Conservation (phyloP, 2,329 filamentous ascomycete species). For the Penicillium corylophilum region DNA sequence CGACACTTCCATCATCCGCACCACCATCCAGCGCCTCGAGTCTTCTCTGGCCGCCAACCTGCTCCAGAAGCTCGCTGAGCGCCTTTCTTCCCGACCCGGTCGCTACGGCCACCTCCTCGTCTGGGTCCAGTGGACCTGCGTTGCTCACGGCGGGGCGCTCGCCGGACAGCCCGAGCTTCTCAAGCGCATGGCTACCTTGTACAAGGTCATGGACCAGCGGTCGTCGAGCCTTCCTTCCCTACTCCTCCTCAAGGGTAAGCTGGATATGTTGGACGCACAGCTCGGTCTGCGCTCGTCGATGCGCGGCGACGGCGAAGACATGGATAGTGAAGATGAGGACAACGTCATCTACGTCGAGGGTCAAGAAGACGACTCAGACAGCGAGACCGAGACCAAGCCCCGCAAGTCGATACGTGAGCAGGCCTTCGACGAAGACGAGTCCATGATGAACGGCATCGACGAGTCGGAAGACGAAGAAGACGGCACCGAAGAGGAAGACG, state of each 20-base stretch:
- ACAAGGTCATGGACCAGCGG: conserved; percentile 83
- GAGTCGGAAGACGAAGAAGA: conserved; percentile 51
- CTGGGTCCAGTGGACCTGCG: conserved; percentile 94
- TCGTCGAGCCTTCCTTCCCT: conserved; percentile 78
- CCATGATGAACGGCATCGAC: conserved; percentile 42
- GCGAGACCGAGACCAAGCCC: conserved; percentile 36
- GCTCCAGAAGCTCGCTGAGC: conserved; percentile 79
- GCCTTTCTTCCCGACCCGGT: conserved; percentile 82
- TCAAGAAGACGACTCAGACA: conserved; percentile 59
- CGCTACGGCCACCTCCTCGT: conserved; percentile 86
- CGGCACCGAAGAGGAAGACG: conserved; percentile 57
- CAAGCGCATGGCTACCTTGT: conserved; percentile 72
- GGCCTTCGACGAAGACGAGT: conserved; percentile 44
- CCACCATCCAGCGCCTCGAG: conserved; percentile 87
- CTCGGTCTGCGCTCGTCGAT: conserved; percentile 74
- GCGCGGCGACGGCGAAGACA: conserved; percentile 49
- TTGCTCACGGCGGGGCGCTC: conserved; percentile 87
- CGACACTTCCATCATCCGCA: conserved; percentile 73
- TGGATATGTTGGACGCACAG: conserved; percentile 91
- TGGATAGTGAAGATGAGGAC: conserved; percentile 61
- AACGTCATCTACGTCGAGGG: conserved; percentile 85
- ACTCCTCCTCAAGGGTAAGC: conserved; percentile 86
- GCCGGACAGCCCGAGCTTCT: conserved; percentile 82
- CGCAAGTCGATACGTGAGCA: conserved; percentile 39
- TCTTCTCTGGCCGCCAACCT: conserved; percentile 77